Conservation (phyloP, 1,284 basidiomycete species). For the Apiotrichum sp. region DNA sequence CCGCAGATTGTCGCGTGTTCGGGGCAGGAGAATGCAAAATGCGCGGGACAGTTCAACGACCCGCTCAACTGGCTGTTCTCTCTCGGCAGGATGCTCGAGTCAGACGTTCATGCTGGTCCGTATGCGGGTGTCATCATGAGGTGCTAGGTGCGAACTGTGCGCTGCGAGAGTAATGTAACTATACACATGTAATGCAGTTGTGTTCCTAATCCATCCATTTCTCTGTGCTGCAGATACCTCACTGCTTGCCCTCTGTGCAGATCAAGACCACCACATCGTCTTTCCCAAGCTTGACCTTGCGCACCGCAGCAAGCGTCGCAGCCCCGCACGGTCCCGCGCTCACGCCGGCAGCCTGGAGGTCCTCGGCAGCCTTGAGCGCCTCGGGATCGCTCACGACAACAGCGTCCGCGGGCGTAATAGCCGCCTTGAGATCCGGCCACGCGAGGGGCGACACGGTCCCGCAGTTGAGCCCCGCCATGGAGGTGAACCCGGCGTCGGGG, state of each 20-base stretch:
- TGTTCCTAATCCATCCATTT: no score
- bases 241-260: slow-evolving; percentile 14
- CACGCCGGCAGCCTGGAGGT: slow-evolving; percentile 1
- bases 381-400: slow-evolving; percentile 12
- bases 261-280: slow-evolving; percentile 17
- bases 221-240: not conserved
- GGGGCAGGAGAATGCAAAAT: slow-evolving; percentile 20
- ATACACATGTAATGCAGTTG: no score
- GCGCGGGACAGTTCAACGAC: no score
- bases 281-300: slow-evolving; percentile 3
- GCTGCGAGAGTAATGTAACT: no score
- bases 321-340: slow-evolving; percentile 15
- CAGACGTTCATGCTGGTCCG: no score
- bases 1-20: slow-evolving; percentile 10
- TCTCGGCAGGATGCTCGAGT: no score
- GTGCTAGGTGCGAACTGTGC: no score
- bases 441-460: slow-evolving; percentile 10
- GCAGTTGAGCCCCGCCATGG: slow-evolving; percentile 18
- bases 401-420: slow-evolving; percentile 10
- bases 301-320: slow-evolving; percentile 11
- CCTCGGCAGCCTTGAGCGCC: not conserved
- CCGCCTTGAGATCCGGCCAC: slow-evolving; percentile 9
- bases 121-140: no score
- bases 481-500: slow-evolving; percentile 2
- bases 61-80: no score